Evolutionary conservation across 2,329 filamentous ascomycete species (phyloP), one percentile per base, ranked within the genome.

Genomic region (Zasmidium angulare): DNA sequence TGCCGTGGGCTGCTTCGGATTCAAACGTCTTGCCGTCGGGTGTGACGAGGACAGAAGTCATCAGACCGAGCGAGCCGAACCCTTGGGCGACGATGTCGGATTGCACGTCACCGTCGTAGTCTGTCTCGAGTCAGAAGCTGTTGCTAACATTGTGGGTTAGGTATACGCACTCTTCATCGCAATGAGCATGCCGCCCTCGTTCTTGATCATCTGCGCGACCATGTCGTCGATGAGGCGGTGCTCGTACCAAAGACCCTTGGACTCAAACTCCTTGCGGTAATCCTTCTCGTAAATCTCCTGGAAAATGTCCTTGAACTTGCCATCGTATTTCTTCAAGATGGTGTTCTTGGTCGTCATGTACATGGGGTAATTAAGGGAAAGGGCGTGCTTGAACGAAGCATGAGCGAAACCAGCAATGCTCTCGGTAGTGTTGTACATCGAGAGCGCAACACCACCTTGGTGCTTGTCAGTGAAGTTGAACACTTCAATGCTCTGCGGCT

Each of bases 331-430:
- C 85, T 99, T 99, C 69, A 99, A 82, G 71, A 99, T 99, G 69
- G 95, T 99, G 85, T 98, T 98, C 89, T 99, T 99, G 79, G 95
- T 99, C 85, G 91, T 96, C 93, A 98, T 96, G 84, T 98, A 99
- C 72, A 99, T 83, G n/a, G 95, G 95, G 67, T 96, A 82, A 65
- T 82, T 82, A 85, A 96, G 95, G 77, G 86, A 83, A 49, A 98
- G 81, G 31, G 95, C 93, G 68, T 97, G 86, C 87, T 97, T 96
- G 87, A 99, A 98, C 69, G 88, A 93, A 64, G 95, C 90, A 75
- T 98, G 95, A 58, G 95, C 95, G 73, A 99, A 99, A 63, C 95
- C 95, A 56, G 83, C 81, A 77, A 99, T 99, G 74, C 90, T 95
- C 76, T 97, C 95, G 72, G 95, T 88, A 23, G 95, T 98, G 86